phyloP scores from a whole-genome alignment of 495 filamentous ascomycete species.

The Penicillium manginii region DNA sequence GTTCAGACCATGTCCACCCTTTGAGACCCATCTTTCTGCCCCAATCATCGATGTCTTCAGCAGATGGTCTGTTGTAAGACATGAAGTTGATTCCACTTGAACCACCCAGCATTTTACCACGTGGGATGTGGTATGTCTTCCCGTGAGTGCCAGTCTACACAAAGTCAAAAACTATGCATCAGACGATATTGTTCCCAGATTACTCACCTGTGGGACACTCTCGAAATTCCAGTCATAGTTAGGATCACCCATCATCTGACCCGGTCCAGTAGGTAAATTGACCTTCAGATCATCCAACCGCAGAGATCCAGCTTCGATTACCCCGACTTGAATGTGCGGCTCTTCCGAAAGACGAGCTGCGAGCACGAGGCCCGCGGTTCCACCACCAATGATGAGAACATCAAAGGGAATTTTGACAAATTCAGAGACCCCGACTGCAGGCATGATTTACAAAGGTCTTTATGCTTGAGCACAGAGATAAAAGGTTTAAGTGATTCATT shows the following conservation, averaged over 20 bases:
- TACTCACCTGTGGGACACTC: constrained; percentile 23
- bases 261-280: constrained; percentile 3
- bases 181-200: neutral
- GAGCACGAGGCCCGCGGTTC: constrained; percentile 45
- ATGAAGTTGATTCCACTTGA: constrained; percentile 30
- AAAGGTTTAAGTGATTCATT: neutral
- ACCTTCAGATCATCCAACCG: constrained; percentile 12
- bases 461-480: neutral
- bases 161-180: neutral
- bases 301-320: constrained; percentile 23
- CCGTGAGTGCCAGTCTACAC: constrained; percentile 6
- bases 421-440: neutral
- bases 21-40: constrained; percentile 43
- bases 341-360: constrained; percentile 45
- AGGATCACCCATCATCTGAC: constrained; percentile 16
- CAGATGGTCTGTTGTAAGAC: constrained; percentile 37
- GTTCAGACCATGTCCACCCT: constrained; percentile 47
- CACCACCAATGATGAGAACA: constrained; percentile 46
- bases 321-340: constrained; percentile 12
- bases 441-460: constrained; percentile 1
- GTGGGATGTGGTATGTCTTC: constrained; percentile 16
- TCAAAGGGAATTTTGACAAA: constrained; percentile 14
- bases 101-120: constrained; percentile 28
- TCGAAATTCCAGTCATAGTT: constrained; percentile 30
- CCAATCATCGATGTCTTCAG: constrained; percentile 48